Evolutionary conservation across 2,329 filamentous ascomycete species (phyloP), one percentile per base, ranked within the genome.

Genomic region (Tricladium varicosporioides): DNA sequence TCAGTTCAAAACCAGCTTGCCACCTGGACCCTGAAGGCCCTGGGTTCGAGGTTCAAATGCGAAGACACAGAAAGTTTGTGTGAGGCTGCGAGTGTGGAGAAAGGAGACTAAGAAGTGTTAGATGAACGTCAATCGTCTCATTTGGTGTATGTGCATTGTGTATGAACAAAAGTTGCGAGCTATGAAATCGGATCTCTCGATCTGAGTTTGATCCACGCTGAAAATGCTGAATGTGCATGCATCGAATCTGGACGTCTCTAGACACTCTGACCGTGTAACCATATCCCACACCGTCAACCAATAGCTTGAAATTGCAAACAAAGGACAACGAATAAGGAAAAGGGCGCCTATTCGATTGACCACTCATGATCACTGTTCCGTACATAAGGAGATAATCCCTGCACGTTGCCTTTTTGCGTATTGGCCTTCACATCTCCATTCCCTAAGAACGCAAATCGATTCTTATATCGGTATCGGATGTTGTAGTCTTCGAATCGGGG

Each of bases 341-440:
- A 48, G 18, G 18, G 32, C n/a, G 53, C 48, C 55, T 71, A 77
- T 27, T 76, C 76, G 42, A 79, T 70, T 42, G 67, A 69, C 76
- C 76, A 78, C 22, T 76, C 74, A 48, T 75, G 69, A 58, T 79
- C 76, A 36, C 64, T 69, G 60, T 71, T 73, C 49, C 76, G 70
- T 53, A 78, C 73, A 58, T 78, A 78, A 4, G 76, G 72, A 54
- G 73, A 74, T 42, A 79, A 61, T 2, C 75, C 75, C 18, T 68
- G 63, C 31, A 75, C 64, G 52, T 76, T 73, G 36, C 70, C 68
- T 7, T 70, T 73, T 14, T 68, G 67, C 10, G 52, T 54, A 52
- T 73, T 74, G 3, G 75, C 74, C 67, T 77, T 77, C 19, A 78
- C 72, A 60, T 77, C 72, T 27, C 77, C 76, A 68, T 77, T 71